phyloP scores from a whole-genome alignment of 2,329 filamentous ascomycete genomes.

The Xylariales sp. region DNA sequence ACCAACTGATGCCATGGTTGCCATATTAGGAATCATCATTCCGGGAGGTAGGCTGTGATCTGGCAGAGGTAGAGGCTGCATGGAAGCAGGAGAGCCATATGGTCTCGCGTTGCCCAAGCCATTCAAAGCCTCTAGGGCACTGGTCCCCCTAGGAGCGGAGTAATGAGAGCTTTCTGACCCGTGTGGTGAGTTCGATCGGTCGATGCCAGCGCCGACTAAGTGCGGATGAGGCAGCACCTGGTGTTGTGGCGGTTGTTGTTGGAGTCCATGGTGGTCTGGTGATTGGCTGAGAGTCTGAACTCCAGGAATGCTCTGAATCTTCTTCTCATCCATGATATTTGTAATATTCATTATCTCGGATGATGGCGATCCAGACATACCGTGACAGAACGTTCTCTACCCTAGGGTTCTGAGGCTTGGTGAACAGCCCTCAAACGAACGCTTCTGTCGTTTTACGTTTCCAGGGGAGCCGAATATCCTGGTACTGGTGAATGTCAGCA shows the following conservation, averaged over 20 bases:
- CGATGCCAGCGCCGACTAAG: constrained; percentile 31
- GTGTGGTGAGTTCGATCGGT: constrained; percentile 54
- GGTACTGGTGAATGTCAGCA: too few species aligned
- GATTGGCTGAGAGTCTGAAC: constrained; percentile 14
- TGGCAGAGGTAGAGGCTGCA: constrained; percentile 47
- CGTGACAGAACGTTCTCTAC: not conserved
- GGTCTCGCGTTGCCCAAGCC: constrained; percentile 37
- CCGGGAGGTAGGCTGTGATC: constrained; percentile 31
- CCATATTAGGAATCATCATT: constrained; percentile 40
- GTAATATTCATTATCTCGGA: constrained; percentile 28
- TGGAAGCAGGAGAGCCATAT: constrained; percentile 49
- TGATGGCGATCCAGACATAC: constrained; percentile 25
- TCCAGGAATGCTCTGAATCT: constrained; percentile 10
- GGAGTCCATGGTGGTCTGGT: not conserved
- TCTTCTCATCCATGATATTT: constrained; percentile 24
- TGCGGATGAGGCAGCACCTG: constrained; percentile 22
- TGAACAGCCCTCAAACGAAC: too few species aligned
- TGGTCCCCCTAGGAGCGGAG: constrained; percentile 35
- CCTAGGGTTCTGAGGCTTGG: too few species aligned
- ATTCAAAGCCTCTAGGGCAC: constrained; percentile 26
- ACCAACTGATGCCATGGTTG: constrained; percentile 18
- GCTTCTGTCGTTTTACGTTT: too few species aligned
- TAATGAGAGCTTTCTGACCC: constrained; percentile 56
- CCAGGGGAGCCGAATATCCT: too few species aligned
- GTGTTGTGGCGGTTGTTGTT: constrained; percentile 17